Conservation (phyloP, 345 rosid genomes). For the Euphorbia tirucalli region DNA sequence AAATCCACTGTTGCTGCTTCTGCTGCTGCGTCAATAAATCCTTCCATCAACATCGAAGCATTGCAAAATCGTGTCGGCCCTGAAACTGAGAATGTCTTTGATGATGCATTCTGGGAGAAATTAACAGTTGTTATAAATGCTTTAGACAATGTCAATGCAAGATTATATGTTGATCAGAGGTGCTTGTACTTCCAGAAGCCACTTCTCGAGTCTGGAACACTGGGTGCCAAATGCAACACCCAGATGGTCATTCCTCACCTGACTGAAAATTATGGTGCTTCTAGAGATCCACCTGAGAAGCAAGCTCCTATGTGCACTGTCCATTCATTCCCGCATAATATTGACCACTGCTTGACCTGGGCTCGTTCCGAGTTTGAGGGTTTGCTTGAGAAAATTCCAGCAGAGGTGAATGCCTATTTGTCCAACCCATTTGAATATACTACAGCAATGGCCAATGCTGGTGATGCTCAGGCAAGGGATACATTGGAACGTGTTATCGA, state of each 20-base stretch:
- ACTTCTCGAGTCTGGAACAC: conserved; percentile 98
- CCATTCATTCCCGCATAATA: conserved; percentile 98
- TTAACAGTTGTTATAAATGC: conserved; percentile 82
- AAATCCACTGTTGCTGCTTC: conserved; percentile 98
- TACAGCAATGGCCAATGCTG: conserved; percentile 66
- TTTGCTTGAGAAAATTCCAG: conserved; percentile 91
- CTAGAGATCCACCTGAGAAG: conserved; percentile 99
- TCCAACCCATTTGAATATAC: conserved; percentile 74
- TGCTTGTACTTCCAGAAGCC: conserved; percentile 99
- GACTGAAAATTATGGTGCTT: conserved; percentile 98
- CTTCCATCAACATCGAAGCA: conserved; percentile 71
- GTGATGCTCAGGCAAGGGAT: conserved; percentile 97
- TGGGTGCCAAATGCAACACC: conserved; percentile 97
- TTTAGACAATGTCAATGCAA: conserved; percentile 89
- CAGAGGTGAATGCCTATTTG: conserved; percentile 91
- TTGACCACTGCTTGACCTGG: conserved; percentile 99
- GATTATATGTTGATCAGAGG: conserved; percentile 95
- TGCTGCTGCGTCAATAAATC: conserved; percentile 80
- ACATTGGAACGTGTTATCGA: conserved; percentile 82
- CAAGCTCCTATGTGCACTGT: conserved; percentile 99
- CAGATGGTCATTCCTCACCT: conserved; percentile 98
- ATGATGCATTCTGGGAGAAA: conserved; percentile 92
- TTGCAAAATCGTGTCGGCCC: conserved; percentile 94
- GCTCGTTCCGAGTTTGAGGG: conserved; percentile 99
- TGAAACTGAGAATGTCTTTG: conserved; percentile 90